These are phyloP conservation scores for Calonectria crousiana DNA, from an alignment of 2,329 filamentous ascomycete genomes.

Conservation along the genomic window DNA sequence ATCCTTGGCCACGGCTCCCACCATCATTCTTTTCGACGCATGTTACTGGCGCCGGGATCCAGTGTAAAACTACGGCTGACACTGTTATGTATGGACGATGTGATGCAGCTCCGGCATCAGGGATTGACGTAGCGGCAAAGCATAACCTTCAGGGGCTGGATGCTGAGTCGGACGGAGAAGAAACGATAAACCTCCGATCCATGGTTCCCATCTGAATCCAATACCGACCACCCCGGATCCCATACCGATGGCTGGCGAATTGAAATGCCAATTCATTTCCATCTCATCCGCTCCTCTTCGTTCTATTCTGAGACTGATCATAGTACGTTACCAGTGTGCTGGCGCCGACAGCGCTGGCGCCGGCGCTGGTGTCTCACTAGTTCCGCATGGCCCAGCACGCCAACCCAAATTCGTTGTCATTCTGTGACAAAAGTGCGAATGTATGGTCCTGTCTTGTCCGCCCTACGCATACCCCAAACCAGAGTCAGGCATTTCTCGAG, in stretches of 20 bases:
- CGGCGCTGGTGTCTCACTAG: not conserved
- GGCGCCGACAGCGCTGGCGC: slow-evolving; percentile 3
- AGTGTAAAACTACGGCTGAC: slow-evolving; percentile 8
- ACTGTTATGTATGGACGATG: not conserved
- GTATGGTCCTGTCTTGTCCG: not conserved
- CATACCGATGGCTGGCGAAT: slow-evolving; percentile 1
- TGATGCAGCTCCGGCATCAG: not conserved
- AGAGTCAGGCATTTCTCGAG: slow-evolving; percentile 7
- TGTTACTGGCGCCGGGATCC: not conserved
- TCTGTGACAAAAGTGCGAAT: not conserved
- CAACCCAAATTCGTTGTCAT: not conserved
- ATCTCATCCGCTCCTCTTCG: not conserved
- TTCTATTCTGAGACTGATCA: slow-evolving; percentile 1
- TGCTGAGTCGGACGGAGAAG: slow-evolving; percentile 20
- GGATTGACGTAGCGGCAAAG: slow-evolving; percentile 4
- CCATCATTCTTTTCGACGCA: slow-evolving; percentile 4
- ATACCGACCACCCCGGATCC: slow-evolving; percentile 15
- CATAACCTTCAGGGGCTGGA: slow-evolving; percentile 8
- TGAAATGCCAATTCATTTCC: not conserved
- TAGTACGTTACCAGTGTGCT: not conserved
- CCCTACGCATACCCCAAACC: not conserved
- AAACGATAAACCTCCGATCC: slow-evolving; percentile 22
- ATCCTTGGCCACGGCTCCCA: slow-evolving; percentile 7
- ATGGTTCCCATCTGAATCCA: slow-evolving; percentile 15
- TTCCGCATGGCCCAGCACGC: slow-evolving; percentile 8